Percentiles rank a stretch among this genome's conserved stretches.
phyloP scores from a whole-genome alignment of 2,329 filamentous ascomycete species.

The Fusarium algeriense region DNA sequence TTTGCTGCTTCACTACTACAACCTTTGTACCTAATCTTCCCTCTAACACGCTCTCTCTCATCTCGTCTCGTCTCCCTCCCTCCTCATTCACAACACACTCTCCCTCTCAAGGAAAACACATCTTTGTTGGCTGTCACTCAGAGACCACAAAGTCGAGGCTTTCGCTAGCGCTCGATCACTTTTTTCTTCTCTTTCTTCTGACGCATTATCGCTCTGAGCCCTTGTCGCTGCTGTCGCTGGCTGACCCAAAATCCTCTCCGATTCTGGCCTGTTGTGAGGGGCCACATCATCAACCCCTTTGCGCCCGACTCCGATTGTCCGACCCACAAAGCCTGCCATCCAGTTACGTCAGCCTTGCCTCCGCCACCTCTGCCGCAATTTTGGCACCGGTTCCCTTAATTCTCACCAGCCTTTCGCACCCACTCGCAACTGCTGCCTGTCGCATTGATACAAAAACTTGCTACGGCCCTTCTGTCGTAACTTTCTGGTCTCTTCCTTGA shows the following conservation, averaged over 20 bases:
- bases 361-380: constrained; percentile 32
- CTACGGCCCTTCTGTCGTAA: constrained; percentile 38
- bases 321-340: constrained; percentile 34
- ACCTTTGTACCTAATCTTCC: constrained; percentile 40
- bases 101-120: constrained; percentile 41
- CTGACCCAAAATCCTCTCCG: constrained; percentile 41
- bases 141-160: constrained; percentile 54
- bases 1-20: constrained; percentile 47
- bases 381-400: constrained; percentile 18
- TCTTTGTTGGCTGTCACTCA: constrained; percentile 37
- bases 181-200: constrained; percentile 40
- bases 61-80: constrained; percentile 44
- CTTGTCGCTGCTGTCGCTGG: constrained; percentile 43
- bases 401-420: constrained; percentile 27
- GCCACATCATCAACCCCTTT: constrained; percentile 52
- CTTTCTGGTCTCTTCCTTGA: constrained; percentile 28
- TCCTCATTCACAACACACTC: constrained; percentile 39
- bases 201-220: constrained; percentile 36
- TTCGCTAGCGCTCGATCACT: constrained; percentile 63
- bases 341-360: constrained; percentile 53
- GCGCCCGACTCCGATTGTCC: constrained; percentile 46
- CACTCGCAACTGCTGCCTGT: constrained; percentile 30
- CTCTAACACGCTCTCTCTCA: constrained; percentile 47
- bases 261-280: constrained; percentile 47
- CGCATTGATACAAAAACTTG: constrained; percentile 34